These are phyloP conservation scores for Chlorokybus atmophyticus DNA, from an alignment of 139 green algal species.

Conservation along the genomic window DNA sequence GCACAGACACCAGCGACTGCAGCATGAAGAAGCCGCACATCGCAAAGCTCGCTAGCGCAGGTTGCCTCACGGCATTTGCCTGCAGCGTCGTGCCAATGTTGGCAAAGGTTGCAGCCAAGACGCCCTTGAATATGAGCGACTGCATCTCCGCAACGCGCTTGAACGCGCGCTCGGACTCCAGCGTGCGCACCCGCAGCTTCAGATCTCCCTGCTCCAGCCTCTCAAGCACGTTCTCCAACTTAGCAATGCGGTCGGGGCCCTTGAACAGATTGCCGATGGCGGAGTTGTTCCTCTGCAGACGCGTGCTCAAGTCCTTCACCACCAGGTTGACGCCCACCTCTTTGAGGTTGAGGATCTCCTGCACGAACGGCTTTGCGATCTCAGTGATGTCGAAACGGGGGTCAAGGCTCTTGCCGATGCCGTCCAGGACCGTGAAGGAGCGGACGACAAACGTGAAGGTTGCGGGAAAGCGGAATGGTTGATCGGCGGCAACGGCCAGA, in stretches of 20 bases:
- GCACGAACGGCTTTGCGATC: constrained; percentile 68
- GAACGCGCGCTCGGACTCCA: constrained; percentile 88
- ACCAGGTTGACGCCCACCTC: constrained; percentile 7
- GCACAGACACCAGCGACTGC: constrained; percentile 31
- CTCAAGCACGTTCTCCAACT: constrained; percentile 50
- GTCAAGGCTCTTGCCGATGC: constrained; percentile 91
- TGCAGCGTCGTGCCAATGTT: constrained; percentile 85
- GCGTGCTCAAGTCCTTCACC: constrained; percentile 21
- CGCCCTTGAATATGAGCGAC: constrained; percentile 31
- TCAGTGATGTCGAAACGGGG: constrained; percentile 96
- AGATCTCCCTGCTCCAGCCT: constrained; percentile 72
- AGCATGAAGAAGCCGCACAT: constrained; percentile 39
- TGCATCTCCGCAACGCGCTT: constrained; percentile 57
- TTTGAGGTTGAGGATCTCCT: constrained; percentile 13
- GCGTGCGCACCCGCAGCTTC: constrained; percentile 85
- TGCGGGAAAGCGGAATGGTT: constrained; percentile 96
- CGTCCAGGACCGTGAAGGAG: constrained; percentile 60
- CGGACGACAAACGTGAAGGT: constrained; percentile 89
- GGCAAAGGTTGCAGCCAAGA: constrained; percentile 66
- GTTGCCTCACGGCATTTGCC: constrained; percentile 32
- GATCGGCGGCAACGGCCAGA: constrained; percentile 78
- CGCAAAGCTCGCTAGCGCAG: constrained; percentile 46
- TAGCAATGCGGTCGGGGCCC: constrained; percentile 77
- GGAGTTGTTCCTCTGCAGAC: no score
- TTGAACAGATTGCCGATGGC: constrained; percentile 86